A percentile compares a stretch with the other conserved stretches of the same genome.
These are phyloP conservation scores for Cutaneotrichosporon sp. DNA, from an alignment of 1,284 basidiomycete genomes.

Conservation along the genomic window DNA sequence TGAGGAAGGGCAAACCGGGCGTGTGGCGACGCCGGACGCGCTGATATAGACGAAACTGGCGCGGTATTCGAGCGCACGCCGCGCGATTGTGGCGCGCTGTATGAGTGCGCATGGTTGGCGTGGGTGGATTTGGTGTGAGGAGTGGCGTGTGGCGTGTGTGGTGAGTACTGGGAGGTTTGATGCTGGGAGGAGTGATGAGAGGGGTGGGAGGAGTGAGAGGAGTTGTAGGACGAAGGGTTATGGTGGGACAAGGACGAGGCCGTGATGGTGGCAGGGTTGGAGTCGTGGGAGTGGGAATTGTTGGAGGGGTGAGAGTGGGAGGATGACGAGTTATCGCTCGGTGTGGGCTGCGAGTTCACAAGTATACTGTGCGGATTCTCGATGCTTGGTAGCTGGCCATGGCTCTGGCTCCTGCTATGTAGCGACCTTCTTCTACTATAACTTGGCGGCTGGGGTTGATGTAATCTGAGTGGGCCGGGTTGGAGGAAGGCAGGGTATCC, in stretches of 20 bases:
- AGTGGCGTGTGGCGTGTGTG: background rate
- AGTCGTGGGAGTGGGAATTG: background rate
- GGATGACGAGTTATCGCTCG: background rate
- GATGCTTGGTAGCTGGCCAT: background rate
- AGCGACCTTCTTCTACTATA: background rate
- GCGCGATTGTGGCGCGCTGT: background rate
- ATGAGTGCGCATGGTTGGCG: background rate
- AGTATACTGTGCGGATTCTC: background rate
- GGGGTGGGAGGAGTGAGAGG: background rate
- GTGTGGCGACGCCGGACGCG: background rate
- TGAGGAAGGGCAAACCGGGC: background rate
- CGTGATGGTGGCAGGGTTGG: too few relatives aligned
- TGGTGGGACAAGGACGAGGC: too few relatives aligned
- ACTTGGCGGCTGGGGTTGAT: background rate
- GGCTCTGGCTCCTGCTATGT: background rate
- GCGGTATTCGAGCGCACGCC: background rate
- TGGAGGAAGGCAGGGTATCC: slow-evolving; percentile 4
- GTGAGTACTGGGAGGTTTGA: too few relatives aligned
- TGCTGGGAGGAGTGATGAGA: too few relatives aligned
- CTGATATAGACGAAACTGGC: background rate
- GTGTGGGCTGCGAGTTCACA: background rate
- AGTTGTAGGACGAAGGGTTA: background rate
- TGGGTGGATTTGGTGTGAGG: background rate
- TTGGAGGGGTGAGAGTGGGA: background rate
- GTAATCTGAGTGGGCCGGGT: background rate